Conservation (phyloP, 2,329 filamentous ascomycete species). For the Exophiala sp. region DNA sequence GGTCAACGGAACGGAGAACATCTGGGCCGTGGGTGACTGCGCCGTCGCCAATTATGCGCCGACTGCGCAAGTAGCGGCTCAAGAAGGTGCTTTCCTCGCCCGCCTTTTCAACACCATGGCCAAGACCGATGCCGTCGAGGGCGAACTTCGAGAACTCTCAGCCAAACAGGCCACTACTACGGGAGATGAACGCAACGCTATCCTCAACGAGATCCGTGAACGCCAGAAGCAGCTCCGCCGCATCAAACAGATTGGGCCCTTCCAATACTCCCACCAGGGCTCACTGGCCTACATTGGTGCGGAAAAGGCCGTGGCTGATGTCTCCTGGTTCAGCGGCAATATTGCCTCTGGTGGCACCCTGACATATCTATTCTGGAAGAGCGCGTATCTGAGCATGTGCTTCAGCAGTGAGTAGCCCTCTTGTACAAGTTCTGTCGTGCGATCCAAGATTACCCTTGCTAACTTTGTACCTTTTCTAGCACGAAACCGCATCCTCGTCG, state of each 20-base stretch:
- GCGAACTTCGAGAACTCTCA: constrained; percentile 64
- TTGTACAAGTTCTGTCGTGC: constrained; percentile 1
- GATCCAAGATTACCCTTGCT: constrained; percentile 22
- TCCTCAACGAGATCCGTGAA: constrained; percentile 70
- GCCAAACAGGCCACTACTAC: constrained; percentile 62
- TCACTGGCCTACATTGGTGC: constrained; percentile 96
- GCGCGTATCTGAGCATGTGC: constrained; percentile 98
- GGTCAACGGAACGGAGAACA: constrained; percentile 91
- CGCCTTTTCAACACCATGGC: constrained; percentile 99
- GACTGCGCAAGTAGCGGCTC: constrained; percentile 90
- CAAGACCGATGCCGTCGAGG: constrained; percentile 79
- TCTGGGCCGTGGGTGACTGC: constrained; percentile 97
- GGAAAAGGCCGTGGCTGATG: constrained; percentile 95
- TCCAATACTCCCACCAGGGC: constrained; percentile 97
- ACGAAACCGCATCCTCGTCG: constrained; percentile 87
- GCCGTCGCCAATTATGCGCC: constrained; percentile 96
- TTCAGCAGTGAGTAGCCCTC: constrained; percentile 78
- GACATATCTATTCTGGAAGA: constrained; percentile 98
- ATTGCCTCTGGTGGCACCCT: constrained; percentile 86
- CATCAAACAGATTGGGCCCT: constrained; percentile 92
- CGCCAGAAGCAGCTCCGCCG: constrained; percentile 80
- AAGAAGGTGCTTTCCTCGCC: constrained; percentile 92
- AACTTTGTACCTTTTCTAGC: constrained; percentile 46
- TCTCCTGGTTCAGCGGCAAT: constrained; percentile 96
- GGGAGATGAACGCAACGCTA: constrained; percentile 52